Conservation (phyloP, 2,329 filamentous ascomycete species). For the Talaromyces atroroseus region DNA sequence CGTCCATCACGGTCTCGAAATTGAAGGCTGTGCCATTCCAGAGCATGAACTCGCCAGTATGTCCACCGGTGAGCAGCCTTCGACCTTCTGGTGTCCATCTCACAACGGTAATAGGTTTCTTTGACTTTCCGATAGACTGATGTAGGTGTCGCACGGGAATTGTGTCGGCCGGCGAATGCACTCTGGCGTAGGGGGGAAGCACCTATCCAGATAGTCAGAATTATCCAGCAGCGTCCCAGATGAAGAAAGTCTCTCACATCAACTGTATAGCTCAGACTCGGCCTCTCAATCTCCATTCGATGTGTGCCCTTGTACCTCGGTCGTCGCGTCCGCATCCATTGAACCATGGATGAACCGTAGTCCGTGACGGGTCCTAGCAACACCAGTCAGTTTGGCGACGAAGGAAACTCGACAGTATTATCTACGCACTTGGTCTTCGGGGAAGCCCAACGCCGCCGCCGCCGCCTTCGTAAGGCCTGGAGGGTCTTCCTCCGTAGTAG, state of each 20-base stretch:
- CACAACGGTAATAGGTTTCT: constrained; percentile 94
- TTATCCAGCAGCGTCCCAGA: neutral
- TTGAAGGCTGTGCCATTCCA: constrained; percentile 99
- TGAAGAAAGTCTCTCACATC: constrained; percentile 57
- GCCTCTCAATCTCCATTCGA: constrained; percentile 72
- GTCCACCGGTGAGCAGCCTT: constrained; percentile 83
- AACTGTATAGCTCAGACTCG: constrained; percentile 82
- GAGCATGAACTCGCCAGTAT: constrained; percentile 93
- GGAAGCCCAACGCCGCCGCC: constrained; percentile 32
- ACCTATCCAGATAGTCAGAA: constrained; percentile 52
- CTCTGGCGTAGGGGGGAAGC: constrained; percentile 73
- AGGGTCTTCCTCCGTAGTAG: constrained; percentile 25
- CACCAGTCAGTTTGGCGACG: no score
- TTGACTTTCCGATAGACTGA: constrained; percentile 97
- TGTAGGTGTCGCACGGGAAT: constrained; percentile 94
- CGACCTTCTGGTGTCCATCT: constrained; percentile 96
- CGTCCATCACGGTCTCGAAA: constrained; percentile 97
- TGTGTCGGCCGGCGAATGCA: constrained; percentile 71
- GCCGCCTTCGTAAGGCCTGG: constrained; percentile 30
- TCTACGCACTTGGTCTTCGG: constrained; percentile 35
- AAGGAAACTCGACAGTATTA: no score
- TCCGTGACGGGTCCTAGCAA: constrained; percentile 77
- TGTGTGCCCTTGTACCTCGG: constrained; percentile 68
- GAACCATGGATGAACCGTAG: constrained; percentile 81
- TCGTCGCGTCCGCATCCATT: constrained; percentile 82